Evolutionary conservation across 176 grass and related monocot species (phyloP).

Genomic region (Puya raimondii): DNA sequence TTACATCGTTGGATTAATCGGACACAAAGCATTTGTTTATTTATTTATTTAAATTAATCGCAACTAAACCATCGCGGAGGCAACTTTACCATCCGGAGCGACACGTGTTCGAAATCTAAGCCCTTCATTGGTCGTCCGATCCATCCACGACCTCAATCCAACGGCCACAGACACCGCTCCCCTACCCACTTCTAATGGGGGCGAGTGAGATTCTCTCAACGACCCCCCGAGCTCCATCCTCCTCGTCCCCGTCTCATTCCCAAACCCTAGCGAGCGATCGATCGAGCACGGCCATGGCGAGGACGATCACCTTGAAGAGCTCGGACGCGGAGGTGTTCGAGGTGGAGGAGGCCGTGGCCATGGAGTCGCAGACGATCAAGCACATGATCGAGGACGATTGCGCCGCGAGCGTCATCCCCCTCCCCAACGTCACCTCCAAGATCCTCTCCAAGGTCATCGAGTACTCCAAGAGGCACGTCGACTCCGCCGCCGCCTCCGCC

Average conservation of each 20-base stretch:
- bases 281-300: conserved; percentile 22
- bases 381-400: conserved; percentile 47
- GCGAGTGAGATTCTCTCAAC: no score
- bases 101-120: no score
- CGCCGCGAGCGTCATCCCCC: conserved; percentile 32
- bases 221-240: background rate
- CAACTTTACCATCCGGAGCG: no score
- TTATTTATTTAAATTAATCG: no score
- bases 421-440: conserved; percentile 41
- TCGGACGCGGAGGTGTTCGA: conserved; percentile 30
- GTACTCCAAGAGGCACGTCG: conserved; percentile 53
- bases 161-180: no score
- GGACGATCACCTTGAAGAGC: conserved; percentile 20
- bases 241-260: background rate
- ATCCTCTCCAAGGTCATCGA: conserved; percentile 42
- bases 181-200: no score
- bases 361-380: conserved; percentile 42
- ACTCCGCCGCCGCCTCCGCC: background rate
- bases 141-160: no score
- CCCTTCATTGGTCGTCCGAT: no score
- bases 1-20: no score
- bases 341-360: conserved; percentile 34
- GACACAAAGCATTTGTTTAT: no score
- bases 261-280: background rate
- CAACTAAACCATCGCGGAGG: no score